Conservation (phyloP, 2,329 filamentous ascomycete genomes). For the Colletotrichum sp. region DNA sequence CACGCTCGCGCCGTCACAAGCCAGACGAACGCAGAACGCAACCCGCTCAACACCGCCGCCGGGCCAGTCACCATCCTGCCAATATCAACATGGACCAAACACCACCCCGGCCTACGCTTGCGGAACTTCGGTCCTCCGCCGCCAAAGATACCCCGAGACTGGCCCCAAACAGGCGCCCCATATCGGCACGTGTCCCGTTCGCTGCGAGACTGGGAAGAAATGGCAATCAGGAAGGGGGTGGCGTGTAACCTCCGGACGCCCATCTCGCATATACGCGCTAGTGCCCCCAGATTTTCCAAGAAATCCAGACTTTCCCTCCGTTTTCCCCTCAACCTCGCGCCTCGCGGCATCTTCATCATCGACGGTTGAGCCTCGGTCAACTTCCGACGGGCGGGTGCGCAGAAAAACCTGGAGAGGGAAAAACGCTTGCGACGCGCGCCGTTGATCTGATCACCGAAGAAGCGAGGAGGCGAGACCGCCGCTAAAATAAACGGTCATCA, state of each 20-base stretch:
- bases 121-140: background rate
- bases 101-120: background rate
- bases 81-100: background rate
- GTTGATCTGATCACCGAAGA: background rate
- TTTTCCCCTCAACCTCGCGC: background rate
- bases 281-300: conserved; percentile 3
- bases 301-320: background rate
- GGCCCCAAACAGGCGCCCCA: background rate
- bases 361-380: background rate
- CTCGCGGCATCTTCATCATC: background rate
- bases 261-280: conserved; percentile 17
- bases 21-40: too few relatives aligned
- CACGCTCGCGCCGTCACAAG: background rate
- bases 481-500: background rate
- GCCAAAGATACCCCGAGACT: background rate
- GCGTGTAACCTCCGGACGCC: conserved; percentile 10
- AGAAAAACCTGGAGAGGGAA: background rate
- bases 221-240: background rate
- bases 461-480: background rate
- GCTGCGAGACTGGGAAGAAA: background rate
- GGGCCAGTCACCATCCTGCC: background rate
- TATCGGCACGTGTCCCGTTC: background rate
- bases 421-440: background rate
- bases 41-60: background rate
- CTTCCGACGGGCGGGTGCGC: background rate